phyloP scores from a whole-genome alignment of 2,329 filamentous ascomycete genomes.

The Atkinsonella hypoxylon region DNA sequence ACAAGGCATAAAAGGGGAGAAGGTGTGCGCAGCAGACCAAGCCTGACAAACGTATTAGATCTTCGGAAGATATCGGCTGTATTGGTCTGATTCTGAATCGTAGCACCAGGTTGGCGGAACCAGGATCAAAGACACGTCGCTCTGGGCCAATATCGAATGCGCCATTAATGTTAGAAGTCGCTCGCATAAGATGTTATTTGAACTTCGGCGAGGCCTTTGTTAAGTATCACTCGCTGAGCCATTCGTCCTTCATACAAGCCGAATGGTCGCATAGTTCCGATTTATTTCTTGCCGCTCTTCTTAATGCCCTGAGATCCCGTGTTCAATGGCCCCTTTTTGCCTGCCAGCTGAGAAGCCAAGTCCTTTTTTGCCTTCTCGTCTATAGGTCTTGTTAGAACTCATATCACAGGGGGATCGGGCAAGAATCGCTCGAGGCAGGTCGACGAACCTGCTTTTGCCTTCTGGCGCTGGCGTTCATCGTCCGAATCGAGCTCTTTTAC shows the following conservation, averaged over 20 bases:
- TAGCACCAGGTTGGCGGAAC: too few relatives aligned
- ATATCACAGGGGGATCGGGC: not conserved
- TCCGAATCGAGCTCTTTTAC: conserved; percentile 78
- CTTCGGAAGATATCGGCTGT: too few relatives aligned
- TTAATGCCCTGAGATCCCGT: conserved; percentile 83
- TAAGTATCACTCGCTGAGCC: not conserved
- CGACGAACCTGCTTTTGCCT: conserved; percentile 68
- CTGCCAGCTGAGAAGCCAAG: conserved; percentile 59
- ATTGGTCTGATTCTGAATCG: too few relatives aligned
- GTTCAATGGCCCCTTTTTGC: conserved; percentile 81
- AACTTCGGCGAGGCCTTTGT: not conserved
- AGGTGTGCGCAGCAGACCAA: too few relatives aligned
- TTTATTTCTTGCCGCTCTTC: conserved; percentile 94
- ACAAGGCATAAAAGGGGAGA: too few relatives aligned
- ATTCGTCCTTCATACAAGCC: not conserved
- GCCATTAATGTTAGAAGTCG: not conserved
- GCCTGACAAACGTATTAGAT: too few relatives aligned
- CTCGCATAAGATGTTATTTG: not conserved
- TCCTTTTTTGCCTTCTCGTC: conserved; percentile 82
- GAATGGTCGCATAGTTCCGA: not conserved
- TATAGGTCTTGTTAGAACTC: conserved; percentile 18
- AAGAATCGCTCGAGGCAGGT: not conserved
- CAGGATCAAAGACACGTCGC: too few relatives aligned
- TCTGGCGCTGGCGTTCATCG: conserved; percentile 69
- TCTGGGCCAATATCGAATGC: too few relatives aligned